These are phyloP conservation scores for Coniochaeta hoffmannii DNA, from an alignment of 2,329 filamentous ascomycete species.

Conservation along the genomic window DNA sequence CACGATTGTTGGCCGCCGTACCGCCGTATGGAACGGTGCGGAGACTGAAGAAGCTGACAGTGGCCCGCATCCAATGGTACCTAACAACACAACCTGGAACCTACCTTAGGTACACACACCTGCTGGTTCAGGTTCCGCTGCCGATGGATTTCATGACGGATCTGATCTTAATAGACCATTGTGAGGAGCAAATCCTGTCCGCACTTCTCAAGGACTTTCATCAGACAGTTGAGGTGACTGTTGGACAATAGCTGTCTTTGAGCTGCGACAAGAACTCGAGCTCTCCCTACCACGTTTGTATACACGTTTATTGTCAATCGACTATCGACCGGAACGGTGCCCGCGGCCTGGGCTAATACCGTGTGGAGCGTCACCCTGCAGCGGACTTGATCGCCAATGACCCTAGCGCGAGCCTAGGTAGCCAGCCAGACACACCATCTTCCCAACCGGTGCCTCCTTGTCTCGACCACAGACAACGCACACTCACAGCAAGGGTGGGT, in stretches of 20 bases:
- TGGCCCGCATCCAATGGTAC: background rate
- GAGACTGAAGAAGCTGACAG: background rate
- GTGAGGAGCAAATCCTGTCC: too few relatives aligned
- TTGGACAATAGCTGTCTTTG: background rate
- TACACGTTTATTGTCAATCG: too few relatives aligned
- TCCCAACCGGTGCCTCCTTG: background rate
- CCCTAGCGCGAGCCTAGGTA: background rate
- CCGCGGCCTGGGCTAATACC: background rate
- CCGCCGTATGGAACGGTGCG: background rate
- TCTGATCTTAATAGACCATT: background rate
- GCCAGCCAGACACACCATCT: too few relatives aligned
- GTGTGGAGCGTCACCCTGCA: constrained; percentile 1
- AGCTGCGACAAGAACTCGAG: too few relatives aligned
- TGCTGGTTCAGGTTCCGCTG: background rate
- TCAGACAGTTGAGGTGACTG: background rate
- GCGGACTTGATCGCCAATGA: background rate
- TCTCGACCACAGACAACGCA: constrained; percentile 2
- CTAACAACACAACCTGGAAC: background rate
- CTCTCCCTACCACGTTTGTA: too few relatives aligned
- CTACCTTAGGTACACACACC: background rate
- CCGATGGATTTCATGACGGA: background rate
- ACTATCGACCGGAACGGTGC: background rate
- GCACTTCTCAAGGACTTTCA: background rate
- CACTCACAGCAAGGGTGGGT: constrained; percentile 3
- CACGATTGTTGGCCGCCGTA: too few relatives aligned